Percentiles rank a stretch among this genome's conserved stretches.
phyloP scores from a whole-genome alignment of 2,329 filamentous ascomycete species.

The Aspergillus phoenicis region DNA sequence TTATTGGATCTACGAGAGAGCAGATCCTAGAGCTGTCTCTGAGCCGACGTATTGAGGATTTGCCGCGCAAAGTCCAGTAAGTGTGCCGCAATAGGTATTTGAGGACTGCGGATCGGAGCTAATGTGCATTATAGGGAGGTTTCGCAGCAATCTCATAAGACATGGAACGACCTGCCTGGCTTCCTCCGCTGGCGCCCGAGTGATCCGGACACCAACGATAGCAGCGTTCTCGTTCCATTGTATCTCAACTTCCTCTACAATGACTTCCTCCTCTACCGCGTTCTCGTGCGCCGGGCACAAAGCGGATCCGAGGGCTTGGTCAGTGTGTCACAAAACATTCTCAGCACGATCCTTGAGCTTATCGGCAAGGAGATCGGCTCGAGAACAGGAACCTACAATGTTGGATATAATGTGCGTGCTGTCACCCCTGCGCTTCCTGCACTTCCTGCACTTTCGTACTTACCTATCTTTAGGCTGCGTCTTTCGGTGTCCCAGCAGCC shows the following conservation, averaged over 20 bases:
- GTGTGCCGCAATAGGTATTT: background rate
- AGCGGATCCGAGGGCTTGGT: conserved; percentile 23
- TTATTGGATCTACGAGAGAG: conserved; percentile 7
- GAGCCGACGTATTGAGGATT: conserved; percentile 20
- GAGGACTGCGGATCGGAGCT: background rate
- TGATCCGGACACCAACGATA: conserved; percentile 7
- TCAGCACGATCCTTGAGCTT: conserved; percentile 21
- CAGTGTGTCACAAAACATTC: conserved; percentile 26
- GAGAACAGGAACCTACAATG: conserved; percentile 15
- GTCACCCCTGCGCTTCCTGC: too few relatives aligned
- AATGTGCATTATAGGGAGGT: conserved; percentile 15
- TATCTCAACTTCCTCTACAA: conserved; percentile 29
- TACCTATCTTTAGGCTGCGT: conserved; percentile 14
- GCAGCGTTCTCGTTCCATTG: conserved; percentile 18
- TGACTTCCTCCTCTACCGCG: conserved; percentile 28
- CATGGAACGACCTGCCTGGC: conserved; percentile 18
- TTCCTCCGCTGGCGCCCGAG: conserved; percentile 26
- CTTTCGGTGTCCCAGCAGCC: conserved; percentile 30
- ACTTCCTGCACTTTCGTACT: background rate
- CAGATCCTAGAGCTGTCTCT: conserved; percentile 13
- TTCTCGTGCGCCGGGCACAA: conserved; percentile 24
- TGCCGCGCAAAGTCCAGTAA: conserved; percentile 22
- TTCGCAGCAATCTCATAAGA: conserved; percentile 19
- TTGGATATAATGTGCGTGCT: conserved; percentile 24
- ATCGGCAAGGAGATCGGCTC: conserved; percentile 16